These are phyloP conservation scores for Eucalyptus camaldulensis DNA, from an alignment of 345 rosid species.

Conservation along the genomic window DNA sequence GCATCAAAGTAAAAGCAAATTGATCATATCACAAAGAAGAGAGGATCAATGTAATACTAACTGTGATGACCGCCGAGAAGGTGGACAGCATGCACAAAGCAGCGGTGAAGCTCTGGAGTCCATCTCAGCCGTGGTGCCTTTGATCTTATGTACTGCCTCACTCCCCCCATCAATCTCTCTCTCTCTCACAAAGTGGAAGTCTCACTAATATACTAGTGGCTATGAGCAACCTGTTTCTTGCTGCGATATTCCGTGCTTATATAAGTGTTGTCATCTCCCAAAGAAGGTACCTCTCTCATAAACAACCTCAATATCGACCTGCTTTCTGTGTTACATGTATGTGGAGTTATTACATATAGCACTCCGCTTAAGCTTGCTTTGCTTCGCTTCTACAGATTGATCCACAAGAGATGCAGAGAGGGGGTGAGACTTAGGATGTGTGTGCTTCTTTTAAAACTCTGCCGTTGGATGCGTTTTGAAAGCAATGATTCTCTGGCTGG, in stretches of 20 bases:
- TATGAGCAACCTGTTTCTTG: background rate
- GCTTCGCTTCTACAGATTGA: background rate
- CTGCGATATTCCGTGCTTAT: background rate
- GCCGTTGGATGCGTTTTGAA: background rate
- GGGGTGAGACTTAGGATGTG: background rate
- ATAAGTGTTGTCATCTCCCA: background rate
- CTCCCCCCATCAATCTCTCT: conserved; percentile 35
- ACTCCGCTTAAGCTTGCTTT: background rate
- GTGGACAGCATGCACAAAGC: conserved; percentile 80
- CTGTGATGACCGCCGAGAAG: conserved; percentile 84
- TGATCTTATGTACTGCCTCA: conserved; percentile 83
- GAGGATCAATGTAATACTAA: background rate
- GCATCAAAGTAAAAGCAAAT: background rate
- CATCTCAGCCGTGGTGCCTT: conserved; percentile 86
- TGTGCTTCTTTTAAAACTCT: background rate
- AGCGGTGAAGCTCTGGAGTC: conserved; percentile 95
- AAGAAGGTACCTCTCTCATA: background rate
- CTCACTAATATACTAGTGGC: background rate
- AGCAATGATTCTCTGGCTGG: background rate
- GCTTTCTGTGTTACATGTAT: background rate
- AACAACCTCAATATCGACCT: background rate
- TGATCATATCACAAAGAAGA: background rate
- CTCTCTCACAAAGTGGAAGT: background rate
- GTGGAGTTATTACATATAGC: background rate
- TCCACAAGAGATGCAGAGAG: background rate